Evolutionary conservation across 345 rosid genomes (phyloP).

Genomic region (Salix brachista): DNA sequence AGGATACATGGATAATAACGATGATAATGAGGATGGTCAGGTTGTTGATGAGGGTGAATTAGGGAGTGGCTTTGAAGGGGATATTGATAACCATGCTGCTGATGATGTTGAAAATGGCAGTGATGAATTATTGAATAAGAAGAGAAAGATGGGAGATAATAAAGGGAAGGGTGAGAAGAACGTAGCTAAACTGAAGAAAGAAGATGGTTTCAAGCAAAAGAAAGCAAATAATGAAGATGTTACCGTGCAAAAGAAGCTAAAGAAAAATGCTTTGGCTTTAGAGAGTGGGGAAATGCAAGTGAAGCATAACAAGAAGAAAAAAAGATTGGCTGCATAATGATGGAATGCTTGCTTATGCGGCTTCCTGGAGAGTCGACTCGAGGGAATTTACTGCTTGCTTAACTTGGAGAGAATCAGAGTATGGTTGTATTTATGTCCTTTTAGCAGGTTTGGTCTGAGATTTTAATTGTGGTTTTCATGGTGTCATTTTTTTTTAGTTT

Average conservation of each 20-base stretch:
- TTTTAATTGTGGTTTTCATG: neutral
- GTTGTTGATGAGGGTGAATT: conserved; percentile 10
- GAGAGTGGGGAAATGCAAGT: neutral
- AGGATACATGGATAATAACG: conserved; percentile 66
- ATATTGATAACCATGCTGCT: conserved; percentile 4
- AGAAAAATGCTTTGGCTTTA: neutral
- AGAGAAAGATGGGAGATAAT: conserved; percentile 28
- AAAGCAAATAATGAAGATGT: neutral
- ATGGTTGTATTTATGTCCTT: neutral
- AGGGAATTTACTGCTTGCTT: neutral
- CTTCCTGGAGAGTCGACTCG: neutral
- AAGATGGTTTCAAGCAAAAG: conserved; percentile 3
- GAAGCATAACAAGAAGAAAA: neutral
- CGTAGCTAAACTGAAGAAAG: conserved; percentile 3
- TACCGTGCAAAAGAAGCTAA: neutral
- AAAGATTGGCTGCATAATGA: neutral
- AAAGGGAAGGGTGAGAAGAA: conserved; percentile 11
- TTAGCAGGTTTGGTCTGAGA: conserved; percentile 7
- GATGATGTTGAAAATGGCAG: conserved; percentile 11
- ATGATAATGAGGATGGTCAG: conserved; percentile 30
- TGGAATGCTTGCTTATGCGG: neutral
- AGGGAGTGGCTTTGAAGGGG: conserved; percentile 29
- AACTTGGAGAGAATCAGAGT: neutral
- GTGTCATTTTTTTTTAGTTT: neutral
- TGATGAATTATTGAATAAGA: conserved; percentile 19